Evolutionary conservation across 139 green algal species (phyloP).

Genomic region (Pleodorina starrii): DNA sequence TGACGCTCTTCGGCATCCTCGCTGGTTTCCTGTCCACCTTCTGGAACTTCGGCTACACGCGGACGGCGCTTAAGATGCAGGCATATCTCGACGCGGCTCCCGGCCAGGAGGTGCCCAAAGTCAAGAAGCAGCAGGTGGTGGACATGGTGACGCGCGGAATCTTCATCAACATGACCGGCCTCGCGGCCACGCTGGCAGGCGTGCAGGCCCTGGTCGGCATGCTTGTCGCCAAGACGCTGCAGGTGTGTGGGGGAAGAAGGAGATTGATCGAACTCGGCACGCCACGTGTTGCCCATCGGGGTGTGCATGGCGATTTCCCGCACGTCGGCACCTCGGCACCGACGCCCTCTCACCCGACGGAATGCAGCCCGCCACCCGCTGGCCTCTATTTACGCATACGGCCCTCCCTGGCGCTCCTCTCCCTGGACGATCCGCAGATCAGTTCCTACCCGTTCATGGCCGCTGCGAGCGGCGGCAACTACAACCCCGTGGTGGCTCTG

Average conservation of each 20-base stretch:
- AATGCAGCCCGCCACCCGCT: too few species aligned
- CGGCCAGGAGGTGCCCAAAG: conserved; percentile 63
- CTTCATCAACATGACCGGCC: conserved; percentile 86
- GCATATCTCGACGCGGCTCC: conserved; percentile 77
- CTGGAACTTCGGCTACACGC: conserved; percentile 91
- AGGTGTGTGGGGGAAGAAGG: too few species aligned
- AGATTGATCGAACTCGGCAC: too few species aligned
- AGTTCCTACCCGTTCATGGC: conserved; percentile 53
- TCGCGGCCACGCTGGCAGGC: conserved; percentile 78
- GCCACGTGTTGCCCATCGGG: too few species aligned
- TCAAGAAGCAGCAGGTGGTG: conserved; percentile 82
- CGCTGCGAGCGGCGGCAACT: conserved; percentile 57
- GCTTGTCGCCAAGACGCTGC: conserved; percentile 97
- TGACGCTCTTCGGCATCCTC: conserved; percentile 94
- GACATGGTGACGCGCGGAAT: conserved; percentile 80
- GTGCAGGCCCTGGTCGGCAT: conserved; percentile 79
- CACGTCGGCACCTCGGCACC: too few species aligned
- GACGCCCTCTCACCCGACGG: too few species aligned
- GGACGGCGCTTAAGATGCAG: conserved; percentile 77
- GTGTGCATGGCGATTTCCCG: too few species aligned
- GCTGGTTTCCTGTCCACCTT: conserved; percentile 94
- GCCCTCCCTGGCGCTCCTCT: too few species aligned
- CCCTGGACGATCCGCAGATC: conserved; percentile 40
- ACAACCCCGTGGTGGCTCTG: conserved; percentile 97
- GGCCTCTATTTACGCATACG: too few species aligned